Evolutionary conservation across 352 stramenopile species (phyloP).

Genomic region (Hyaloperonospora brassicae): DNA sequence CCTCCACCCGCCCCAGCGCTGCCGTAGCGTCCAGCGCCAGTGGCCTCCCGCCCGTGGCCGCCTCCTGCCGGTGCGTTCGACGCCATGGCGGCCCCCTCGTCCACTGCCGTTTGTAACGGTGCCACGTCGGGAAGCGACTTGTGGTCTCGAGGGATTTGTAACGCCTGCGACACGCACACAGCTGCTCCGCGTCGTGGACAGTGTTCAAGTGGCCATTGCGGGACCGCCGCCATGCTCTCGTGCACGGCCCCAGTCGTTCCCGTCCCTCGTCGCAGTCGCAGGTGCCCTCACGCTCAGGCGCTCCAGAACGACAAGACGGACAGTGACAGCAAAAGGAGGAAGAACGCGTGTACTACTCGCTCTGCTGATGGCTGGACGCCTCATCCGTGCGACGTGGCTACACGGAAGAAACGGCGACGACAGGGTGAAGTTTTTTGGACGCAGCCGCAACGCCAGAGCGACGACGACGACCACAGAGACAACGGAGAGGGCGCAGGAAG

Average conservation of each 20-base stretch:
- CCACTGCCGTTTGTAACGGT: too few relatives aligned
- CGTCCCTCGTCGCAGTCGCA: not conserved
- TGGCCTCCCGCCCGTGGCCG: too few relatives aligned
- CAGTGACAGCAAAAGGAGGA: not conserved
- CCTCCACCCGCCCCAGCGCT: not conserved
- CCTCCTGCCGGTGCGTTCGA: too few relatives aligned
- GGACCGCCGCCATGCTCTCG: constrained; percentile 52
- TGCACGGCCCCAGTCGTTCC: constrained; percentile 33
- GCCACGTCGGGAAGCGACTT: too few relatives aligned
- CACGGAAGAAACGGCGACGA: constrained; percentile 1
- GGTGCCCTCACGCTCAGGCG: too few relatives aligned
- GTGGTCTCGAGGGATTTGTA: constrained; percentile 11
- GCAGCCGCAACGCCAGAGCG: not conserved
- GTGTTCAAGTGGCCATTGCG: constrained; percentile 3
- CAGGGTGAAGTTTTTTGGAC: constrained; percentile 3
- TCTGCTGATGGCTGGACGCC: constrained; percentile 4
- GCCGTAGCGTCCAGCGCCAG: not conserved
- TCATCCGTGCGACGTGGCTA: constrained; percentile 3
- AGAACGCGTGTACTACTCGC: not conserved
- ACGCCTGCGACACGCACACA: constrained; percentile 18
- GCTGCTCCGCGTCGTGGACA: constrained; percentile 4
- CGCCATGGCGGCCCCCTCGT: too few relatives aligned
- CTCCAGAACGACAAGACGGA: not conserved
- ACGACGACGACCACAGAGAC: not conserved
- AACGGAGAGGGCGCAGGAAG: not conserved